A percentile compares a stretch with the other conserved stretches of the same genome.
Evolutionary conservation across 371 early-diverging fungal species (phyloP).

Genomic region (Smittium culicis): DNA sequence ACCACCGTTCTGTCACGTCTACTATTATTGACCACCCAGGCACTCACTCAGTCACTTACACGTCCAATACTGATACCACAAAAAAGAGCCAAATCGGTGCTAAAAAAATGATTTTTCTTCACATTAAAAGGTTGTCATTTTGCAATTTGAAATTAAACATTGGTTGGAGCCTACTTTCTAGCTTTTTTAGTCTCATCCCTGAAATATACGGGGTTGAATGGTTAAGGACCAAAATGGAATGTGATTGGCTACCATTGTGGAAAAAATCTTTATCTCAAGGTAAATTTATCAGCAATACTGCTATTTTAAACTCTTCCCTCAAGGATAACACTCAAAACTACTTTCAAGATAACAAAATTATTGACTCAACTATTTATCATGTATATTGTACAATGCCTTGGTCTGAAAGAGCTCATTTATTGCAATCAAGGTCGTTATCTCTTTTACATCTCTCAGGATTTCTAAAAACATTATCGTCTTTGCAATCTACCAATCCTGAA

Average conservation of each 20-base stretch:
- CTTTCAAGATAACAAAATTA: background rate
- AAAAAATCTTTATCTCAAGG: constrained; percentile 19
- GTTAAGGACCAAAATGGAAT: background rate
- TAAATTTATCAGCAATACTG: background rate
- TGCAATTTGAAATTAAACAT: constrained; percentile 19
- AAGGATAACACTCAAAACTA: background rate
- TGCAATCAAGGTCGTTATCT: constrained; percentile 23
- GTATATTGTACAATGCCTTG: constrained; percentile 22
- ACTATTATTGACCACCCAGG: background rate
- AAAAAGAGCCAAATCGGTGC: background rate
- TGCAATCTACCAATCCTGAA: constrained; percentile 6
- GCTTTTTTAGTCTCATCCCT: constrained; percentile 16
- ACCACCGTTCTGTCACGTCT: background rate
- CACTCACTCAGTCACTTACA: background rate
- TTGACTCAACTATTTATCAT: constrained; percentile 10
- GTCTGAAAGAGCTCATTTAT: constrained; percentile 15
- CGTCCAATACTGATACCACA: background rate
- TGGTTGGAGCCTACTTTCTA: constrained; percentile 25
- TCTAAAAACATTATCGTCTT: constrained; percentile 6
- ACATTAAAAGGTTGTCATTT: constrained; percentile 6
- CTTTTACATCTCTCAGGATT: constrained; percentile 16
- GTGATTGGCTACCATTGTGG: constrained; percentile 25
- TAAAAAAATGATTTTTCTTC: background rate
- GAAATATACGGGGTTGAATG: constrained; percentile 9
- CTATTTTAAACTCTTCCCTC: background rate